Evolutionary conservation across 2,329 filamentous ascomycete genomes (phyloP), one percentile per base, ranked within the genome.

Genomic region (Thielaviopsis punctulata): DNA sequence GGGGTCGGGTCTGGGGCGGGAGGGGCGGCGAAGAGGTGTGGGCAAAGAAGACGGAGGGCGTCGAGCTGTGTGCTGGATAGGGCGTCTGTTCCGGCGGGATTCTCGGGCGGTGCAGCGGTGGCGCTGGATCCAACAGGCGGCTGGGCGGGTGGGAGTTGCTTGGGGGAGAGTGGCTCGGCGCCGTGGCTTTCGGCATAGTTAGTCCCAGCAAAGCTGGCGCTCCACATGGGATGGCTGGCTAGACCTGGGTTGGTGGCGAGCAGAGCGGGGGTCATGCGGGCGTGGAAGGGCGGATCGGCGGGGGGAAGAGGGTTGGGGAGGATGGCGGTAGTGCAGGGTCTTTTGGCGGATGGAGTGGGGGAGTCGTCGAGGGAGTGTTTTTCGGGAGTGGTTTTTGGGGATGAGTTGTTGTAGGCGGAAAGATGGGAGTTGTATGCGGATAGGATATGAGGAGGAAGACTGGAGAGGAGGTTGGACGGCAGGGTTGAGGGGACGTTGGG

Each of bases 141-240:
- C n/a, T n/a, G n/a, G n/a, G n/a, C n/a, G n/a, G n/a, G n/a, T n/a
- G n/a, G n/a, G n/a, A n/a, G n/a, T n/a, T n/a, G n/a, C n/a, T n/a
- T n/a, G n/a, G n/a, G n/a, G n/a, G n/a, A n/a, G n/a, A n/a, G 25
- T 27, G 25, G 6, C 25, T 6, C 25, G 25, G 25, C 5, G 10
- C 6, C 25, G 6, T 27, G 6, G 5, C 25, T 27, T 27, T 27
- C 30, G 2, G 30, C 13, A n/a, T 36, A 36, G 30, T 36, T 36
- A 15, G 30, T 36, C 1, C 30, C 30, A 1, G 9, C 43, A 22
- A 27, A 23, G 19, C 18, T 27, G 2, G 49, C 30, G 22, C 15
- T 51, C 49, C 49, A 51, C 41, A 51, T 45, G 15, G 49, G 49
- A 22, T 51, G 49, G 21, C 33, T 51, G 21, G 49, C 43, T n/a